Conservation (phyloP, 495 filamentous ascomycete genomes). For the Aspergillus homomorphus region DNA sequence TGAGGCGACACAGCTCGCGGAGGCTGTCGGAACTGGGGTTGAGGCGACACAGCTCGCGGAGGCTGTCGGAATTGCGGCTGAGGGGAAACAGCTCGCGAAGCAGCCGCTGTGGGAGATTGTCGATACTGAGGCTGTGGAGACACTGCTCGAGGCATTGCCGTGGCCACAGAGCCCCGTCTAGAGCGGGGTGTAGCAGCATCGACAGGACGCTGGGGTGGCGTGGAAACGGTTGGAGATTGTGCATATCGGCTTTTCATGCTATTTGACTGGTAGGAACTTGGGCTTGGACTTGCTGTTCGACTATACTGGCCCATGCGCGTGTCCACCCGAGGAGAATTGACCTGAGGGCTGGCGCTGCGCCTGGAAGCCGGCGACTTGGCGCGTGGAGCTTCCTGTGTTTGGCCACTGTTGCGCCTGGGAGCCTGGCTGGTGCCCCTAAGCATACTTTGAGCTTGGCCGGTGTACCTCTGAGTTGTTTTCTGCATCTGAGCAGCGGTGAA, state of each 20-base stretch:
- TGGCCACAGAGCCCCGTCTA: constrained; percentile 35
- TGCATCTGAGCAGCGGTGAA: constrained; percentile 93
- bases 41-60: constrained; percentile 51
- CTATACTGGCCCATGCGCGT: constrained; percentile 42
- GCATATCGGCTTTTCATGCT: constrained; percentile 41
- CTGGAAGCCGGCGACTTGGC: constrained; percentile 50
- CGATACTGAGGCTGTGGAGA: constrained; percentile 57
- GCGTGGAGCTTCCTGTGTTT: constrained; percentile 41
- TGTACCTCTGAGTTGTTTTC: constrained; percentile 82
- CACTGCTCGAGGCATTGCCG: constrained; percentile 55
- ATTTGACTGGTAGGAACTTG: constrained; percentile 39
- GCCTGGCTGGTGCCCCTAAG: constrained; percentile 53
- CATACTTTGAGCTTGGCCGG: constrained; percentile 77
- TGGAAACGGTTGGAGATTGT: constrained; percentile 34
- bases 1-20: constrained; percentile 54
- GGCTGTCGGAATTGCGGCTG: constrained; percentile 11
- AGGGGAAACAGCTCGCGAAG: constrained; percentile 7
- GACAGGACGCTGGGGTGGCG: constrained; percentile 49
- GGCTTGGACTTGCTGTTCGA: constrained; percentile 34
- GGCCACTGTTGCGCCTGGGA: constrained; percentile 29
- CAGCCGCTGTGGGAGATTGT: constrained; percentile 20
- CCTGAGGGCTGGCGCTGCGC: constrained; percentile 54
- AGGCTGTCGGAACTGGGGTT: constrained; percentile 53
- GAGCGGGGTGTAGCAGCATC: constrained; percentile 54
- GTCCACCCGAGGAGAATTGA: constrained; percentile 35